A percentile compares a stretch with the other conserved stretches of the same genome.
Evolutionary conservation across 176 grass and related monocot genomes (phyloP).

Genomic region (Miscanthus lutarioriparius): DNA sequence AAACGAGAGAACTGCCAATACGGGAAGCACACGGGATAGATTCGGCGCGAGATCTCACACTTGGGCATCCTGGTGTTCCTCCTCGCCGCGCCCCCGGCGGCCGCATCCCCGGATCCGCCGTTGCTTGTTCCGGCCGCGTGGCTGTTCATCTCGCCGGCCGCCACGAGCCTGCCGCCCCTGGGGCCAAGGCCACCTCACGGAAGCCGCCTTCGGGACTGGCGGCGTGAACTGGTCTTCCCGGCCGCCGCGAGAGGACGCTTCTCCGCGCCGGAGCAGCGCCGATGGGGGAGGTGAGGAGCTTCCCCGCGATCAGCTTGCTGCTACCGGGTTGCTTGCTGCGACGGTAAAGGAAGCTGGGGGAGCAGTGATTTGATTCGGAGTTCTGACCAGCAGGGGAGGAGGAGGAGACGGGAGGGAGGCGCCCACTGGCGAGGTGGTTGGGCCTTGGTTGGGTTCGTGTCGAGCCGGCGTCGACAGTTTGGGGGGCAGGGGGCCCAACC

Average conservation of each 20-base stretch:
- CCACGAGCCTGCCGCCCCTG: neutral
- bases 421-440: neutral
- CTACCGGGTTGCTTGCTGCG: slow-evolving; percentile 15
- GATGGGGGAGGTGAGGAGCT: neutral
- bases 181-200: neutral
- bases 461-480: neutral
- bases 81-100: slow-evolving; percentile 36
- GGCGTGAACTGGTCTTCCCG: neutral
- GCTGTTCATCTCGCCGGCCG: slow-evolving; percentile 37
- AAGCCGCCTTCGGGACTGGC: neutral
- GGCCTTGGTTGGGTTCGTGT: neutral
- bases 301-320: slow-evolving; percentile 20
- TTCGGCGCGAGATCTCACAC: slow-evolving; percentile 57
- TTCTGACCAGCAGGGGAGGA: neutral
- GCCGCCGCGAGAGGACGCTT: neutral
- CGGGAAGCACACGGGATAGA: neutral
- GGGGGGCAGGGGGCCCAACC: neutral
- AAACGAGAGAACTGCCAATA: neutral
- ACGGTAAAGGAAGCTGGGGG: slow-evolving; percentile 5
- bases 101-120: slow-evolving; percentile 53
- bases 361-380: slow-evolving; percentile 12
- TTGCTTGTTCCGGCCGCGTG: slow-evolving; percentile 29
- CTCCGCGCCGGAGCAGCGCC: neutral
- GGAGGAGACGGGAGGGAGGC: neutral
- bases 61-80: slow-evolving; percentile 72